Evolutionary conservation across 108 stramenopile species (phyloP).

Genomic region (Stephanodiscus triporus): DNA sequence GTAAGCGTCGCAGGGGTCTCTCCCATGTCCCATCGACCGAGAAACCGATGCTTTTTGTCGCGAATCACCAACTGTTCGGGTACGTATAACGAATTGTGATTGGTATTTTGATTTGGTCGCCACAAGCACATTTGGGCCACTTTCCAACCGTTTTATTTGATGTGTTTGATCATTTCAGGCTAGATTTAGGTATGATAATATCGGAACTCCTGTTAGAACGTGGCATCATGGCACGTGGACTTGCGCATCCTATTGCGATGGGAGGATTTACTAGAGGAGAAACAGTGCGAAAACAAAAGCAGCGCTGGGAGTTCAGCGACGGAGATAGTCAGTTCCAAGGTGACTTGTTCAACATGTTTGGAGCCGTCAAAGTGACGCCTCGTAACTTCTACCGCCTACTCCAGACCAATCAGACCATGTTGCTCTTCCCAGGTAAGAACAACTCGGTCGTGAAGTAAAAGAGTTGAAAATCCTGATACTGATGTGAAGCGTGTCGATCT

Average conservation of each 20-base stretch:
- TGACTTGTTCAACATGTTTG: conserved; percentile 74
- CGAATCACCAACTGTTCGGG: conserved; percentile 87
- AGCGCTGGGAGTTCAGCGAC: conserved; percentile 41
- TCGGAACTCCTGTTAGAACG: conserved; percentile 70
- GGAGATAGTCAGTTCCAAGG: conserved; percentile 54
- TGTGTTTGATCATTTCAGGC: conserved; percentile 1
- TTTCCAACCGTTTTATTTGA: background rate
- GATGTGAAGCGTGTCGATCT: background rate
- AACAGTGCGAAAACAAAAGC: conserved; percentile 34
- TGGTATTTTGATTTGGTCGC: background rate
- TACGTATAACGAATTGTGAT: background rate
- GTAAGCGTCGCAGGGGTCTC: conserved; percentile 67
- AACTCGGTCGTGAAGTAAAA: background rate
- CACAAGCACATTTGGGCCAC: conserved; percentile 10
- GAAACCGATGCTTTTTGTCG: conserved; percentile 83
- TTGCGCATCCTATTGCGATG: conserved; percentile 85
- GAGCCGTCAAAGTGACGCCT: conserved; percentile 92
- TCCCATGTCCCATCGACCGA: conserved; percentile 59
- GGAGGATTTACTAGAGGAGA: conserved; percentile 33
- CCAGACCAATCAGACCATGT: conserved; percentile 75
- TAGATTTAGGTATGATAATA: conserved; percentile 76
- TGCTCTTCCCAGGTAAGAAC: conserved; percentile 77
- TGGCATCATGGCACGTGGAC: conserved; percentile 63
- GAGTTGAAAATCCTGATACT: background rate
- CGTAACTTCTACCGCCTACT: conserved; percentile 88